Evolutionary conservation across 768 basidiomycete species (phyloP), one percentile per base, ranked within the genome.

Genomic region (Phaeotremella skinneri): DNA sequence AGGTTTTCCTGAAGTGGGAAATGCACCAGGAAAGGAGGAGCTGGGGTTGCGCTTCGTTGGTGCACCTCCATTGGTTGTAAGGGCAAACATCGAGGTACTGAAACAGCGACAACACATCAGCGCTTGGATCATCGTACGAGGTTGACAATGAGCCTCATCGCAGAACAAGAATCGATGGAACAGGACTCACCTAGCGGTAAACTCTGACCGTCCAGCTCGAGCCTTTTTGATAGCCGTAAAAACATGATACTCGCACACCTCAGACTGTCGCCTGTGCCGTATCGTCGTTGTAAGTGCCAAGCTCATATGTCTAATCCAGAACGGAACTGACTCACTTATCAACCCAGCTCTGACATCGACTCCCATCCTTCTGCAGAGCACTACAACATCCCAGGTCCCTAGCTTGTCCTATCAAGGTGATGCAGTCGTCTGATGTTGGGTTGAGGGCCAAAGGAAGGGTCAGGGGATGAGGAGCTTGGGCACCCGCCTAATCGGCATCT

Each of bases 181-280:
- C 30, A 25, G 56, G 0, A 79, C 85, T 20, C 59, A 93, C 91
- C 89, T 88, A 5, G 80, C 79, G 17, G 89, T 82, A 67, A 97
- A 96, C 77, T 99, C 96, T 0, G 94, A 83, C 48, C 94, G 82
- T 0, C 83, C 83, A 0, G 88, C 86, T 7, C 91, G 81, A 16
- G 83, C 81, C 21, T 85, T 79, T 75, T 90, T 82, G 2, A 98
- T 84, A 0, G 92, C 89, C 23, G 82, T 81, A 61, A 90, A 86
- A 39, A 97, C 76, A 78, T 99, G 96, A 77, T 84, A 99, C 42
- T 97, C 93, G 76, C 96, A 99, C 2, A 89, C 86, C 20, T 89
- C 87, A 82, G 68, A 62, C 13, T 88, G 82, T 27, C 91, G 86
- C 64, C 87, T 69, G 30, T 23, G 0, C 3, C 16, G 26, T 7